Conservation (phyloP, 768 basidiomycete genomes). For the Macrocybe gigantea region DNA sequence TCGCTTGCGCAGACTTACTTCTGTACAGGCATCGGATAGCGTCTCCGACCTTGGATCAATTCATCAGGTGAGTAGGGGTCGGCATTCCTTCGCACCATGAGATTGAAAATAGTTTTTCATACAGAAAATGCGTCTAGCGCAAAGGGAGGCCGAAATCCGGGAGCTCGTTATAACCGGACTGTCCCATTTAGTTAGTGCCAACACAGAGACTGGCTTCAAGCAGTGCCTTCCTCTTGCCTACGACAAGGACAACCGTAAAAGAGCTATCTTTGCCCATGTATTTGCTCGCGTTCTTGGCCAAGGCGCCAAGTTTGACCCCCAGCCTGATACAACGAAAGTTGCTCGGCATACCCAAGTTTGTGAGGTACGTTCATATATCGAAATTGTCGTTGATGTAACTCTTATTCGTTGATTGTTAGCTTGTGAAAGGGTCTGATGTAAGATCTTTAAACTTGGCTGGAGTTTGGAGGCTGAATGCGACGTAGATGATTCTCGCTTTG, state of each 20-base stretch:
- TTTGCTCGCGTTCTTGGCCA: conserved; percentile 77
- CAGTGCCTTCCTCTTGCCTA: conserved; percentile 81
- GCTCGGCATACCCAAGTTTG: conserved; percentile 47
- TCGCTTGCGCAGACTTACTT: conserved; percentile 1
- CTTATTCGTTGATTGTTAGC: conserved; percentile 26
- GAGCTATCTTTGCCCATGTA: conserved; percentile 79
- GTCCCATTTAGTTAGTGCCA: conserved; percentile 75
- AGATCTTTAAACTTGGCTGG: conserved; percentile 14
- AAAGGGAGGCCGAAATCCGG: conserved; percentile 57
- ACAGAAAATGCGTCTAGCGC: conserved; percentile 38
- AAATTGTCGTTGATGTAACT: not conserved
- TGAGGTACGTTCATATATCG: conserved; percentile 38
- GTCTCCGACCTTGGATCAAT: conserved; percentile 43
- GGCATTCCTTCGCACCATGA: not conserved
- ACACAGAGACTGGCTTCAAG: conserved; percentile 85
- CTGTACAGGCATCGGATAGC: conserved; percentile 38
- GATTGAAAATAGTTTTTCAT: too few relatives aligned
- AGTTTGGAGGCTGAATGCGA: conserved; percentile 4
- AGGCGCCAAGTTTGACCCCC: conserved; percentile 71
- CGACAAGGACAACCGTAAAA: conserved; percentile 60
- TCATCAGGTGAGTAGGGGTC: conserved; percentile 30
- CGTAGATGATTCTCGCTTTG: conserved; percentile 69
- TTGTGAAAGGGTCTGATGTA: conserved; percentile 73
- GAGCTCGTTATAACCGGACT: conserved; percentile 78
- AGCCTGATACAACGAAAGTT: conserved; percentile 41